A percentile compares a stretch with the other conserved stretches of the same genome.
phyloP scores from a whole-genome alignment of 345 rosid species.

The Lenwebbia sp. region DNA sequence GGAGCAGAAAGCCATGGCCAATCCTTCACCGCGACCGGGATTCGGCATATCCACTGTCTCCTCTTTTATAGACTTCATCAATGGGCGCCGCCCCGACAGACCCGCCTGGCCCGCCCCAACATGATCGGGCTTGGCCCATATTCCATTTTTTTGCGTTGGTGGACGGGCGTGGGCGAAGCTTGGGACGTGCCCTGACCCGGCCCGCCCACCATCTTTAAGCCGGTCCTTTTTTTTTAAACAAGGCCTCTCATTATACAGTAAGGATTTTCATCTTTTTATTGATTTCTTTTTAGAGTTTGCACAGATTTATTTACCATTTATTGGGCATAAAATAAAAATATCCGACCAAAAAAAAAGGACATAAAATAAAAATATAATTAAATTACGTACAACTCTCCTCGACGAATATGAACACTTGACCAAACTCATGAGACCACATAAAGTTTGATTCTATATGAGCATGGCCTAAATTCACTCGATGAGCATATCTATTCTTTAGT shows the following conservation, averaged over 20 bases:
- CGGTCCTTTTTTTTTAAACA: background rate
- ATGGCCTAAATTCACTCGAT: too few species aligned
- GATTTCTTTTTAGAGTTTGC: background rate
- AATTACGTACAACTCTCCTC: too few species aligned
- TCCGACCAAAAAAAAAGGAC: too few species aligned
- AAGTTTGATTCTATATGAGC: too few species aligned
- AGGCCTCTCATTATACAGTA: background rate
- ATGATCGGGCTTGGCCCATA: background rate
- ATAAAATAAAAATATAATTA: too few species aligned
- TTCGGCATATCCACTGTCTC: background rate
- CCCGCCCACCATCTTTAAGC: background rate
- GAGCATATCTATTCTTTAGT: too few species aligned
- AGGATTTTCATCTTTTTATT: background rate
- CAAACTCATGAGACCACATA: too few species aligned
- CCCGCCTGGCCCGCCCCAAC: background rate
- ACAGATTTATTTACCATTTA: background rate
- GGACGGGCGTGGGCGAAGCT: background rate
- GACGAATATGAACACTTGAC: too few species aligned
- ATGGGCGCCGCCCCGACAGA: background rate
- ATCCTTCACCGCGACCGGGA: background rate
- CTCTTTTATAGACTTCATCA: background rate
- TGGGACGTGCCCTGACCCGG: background rate
- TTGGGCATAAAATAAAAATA: background rate
- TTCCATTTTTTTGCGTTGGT: too few species aligned
- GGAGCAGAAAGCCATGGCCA: background rate